Base-by-base conservation (phyloP, 2,329 filamentous ascomycete species). In the Neocatenulostroma microsporum region DNA sequence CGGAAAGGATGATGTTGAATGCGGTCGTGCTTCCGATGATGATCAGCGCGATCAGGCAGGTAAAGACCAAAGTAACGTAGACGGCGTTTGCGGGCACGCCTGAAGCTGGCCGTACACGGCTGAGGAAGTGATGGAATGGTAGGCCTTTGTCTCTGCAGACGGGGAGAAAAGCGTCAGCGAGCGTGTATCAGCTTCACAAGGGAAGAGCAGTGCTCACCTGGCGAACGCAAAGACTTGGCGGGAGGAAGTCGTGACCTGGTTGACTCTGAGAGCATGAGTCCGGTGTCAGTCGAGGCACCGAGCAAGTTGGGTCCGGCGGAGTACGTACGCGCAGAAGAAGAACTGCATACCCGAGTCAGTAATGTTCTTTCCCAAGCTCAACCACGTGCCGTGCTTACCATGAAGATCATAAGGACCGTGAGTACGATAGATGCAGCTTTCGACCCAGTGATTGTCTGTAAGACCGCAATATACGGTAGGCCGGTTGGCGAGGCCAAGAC, bases 1-100 rank as follows among this genome's bases (percentile, higher is more conserved):
- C 53, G 4, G 63, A 62, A 19, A 67, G 57, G 29, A 66, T 63
- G 27, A 62, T 62, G 42, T 61, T 58, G 39, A 69, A 60, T 8
- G 61, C 63, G n/a, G 61, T 58, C 14, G 61, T 63, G 21, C 53
- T 55, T 24, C 57, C 60, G 28, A 62, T 52, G 33, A 59, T 59
- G 41, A 62, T 60, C 18, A 62, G 44, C 7, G 53, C 49, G 7
- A 55, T 38, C 6, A 62, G 41, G 31, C 55, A 43, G 23, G 44
- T 49, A 39, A 49, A 45, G 27, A 34, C 37, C 11, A 54, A 40
- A 13, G 51, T 50, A 30, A 53, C 50, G 20, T 47, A 44, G 27
- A 55, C 47, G 1, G 51, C 42, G 37, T 55, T 56, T 3, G 53
- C 40, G 2, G 54, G 54, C 9, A 57, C 47, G 34, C 53, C 49